Evolutionary conservation across 306 rosid species (phyloP).

Genomic region (Vicia sativa): DNA sequence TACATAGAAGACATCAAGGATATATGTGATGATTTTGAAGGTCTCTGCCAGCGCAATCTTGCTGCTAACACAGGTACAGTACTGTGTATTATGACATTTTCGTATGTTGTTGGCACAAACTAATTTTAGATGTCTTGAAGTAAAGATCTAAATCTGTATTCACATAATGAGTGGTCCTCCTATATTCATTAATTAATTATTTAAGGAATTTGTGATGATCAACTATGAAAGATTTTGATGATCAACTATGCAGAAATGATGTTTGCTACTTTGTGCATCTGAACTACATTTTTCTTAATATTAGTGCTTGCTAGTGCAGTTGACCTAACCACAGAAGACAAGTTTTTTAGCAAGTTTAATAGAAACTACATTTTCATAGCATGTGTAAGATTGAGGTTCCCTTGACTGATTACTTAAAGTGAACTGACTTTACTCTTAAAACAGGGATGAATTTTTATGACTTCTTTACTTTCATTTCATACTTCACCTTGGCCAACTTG

Average conservation of each 20-base stretch:
- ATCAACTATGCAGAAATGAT: constrained; percentile 13
- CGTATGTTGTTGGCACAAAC: constrained; percentile 27
- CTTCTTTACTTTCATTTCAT: constrained; percentile 64
- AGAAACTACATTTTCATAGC: constrained; percentile 23
- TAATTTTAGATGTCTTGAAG: constrained; percentile 10
- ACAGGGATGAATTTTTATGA: constrained; percentile 89
- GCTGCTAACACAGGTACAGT: constrained; percentile 66
- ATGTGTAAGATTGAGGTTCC: constrained; percentile 1
- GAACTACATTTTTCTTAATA: not conserved
- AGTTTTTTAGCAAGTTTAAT: constrained; percentile 1
- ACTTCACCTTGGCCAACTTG: constrained; percentile 61
- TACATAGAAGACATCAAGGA: constrained; percentile 93
- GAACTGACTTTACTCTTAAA: constrained; percentile 40
- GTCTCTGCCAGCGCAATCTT: constrained; percentile 95
- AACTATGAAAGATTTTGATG: constrained; percentile 1
- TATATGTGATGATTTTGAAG: constrained; percentile 86
- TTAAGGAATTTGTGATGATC: constrained; percentile 23
- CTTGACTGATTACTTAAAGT: constrained; percentile 4
- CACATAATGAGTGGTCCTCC: constrained; percentile 2
- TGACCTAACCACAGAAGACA: constrained; percentile 14
- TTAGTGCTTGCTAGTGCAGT: not conserved
- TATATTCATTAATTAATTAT: constrained; percentile 1
- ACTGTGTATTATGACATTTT: constrained; percentile 14
- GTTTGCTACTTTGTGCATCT: constrained; percentile 20
- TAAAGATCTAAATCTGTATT: not conserved